Percentiles rank a stretch among this genome's conserved stretches.
These are phyloP conservation scores for Lentinus tigrinus DNA, from an alignment of 768 basidiomycete species.

Conservation along the genomic window DNA sequence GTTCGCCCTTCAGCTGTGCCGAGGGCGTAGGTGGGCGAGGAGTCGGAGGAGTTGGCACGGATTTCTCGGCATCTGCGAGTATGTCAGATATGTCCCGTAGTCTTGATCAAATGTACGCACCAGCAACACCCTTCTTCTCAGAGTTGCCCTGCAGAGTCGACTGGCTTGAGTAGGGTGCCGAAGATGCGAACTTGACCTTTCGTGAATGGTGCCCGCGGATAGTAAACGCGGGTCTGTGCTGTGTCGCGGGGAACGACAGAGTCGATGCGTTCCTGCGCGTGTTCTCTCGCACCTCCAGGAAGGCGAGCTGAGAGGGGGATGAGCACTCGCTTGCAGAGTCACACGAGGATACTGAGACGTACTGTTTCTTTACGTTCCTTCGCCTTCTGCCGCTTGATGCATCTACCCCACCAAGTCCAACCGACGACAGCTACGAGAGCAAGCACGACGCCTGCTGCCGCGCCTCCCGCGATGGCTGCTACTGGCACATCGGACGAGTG, in stretches of 20 bases:
- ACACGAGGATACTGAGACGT: slow-evolving; percentile 12
- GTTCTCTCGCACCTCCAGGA: slow-evolving; percentile 36
- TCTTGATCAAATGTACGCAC: neutral
- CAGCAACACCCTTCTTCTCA: neutral
- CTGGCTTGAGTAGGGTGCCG: slow-evolving; percentile 10
- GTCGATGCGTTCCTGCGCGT: slow-evolving; percentile 40
- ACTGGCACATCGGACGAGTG: slow-evolving; percentile 36
- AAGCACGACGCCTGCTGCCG: slow-evolving; percentile 45
- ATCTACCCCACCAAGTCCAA: slow-evolving; percentile 49
- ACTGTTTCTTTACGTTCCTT: slow-evolving; percentile 32
- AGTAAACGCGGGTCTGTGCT: slow-evolving; percentile 30
- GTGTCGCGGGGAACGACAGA: slow-evolving; percentile 12
- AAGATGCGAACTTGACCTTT: slow-evolving; percentile 41
- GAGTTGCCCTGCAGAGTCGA: slow-evolving; percentile 14
- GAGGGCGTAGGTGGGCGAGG: neutral
- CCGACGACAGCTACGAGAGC: slow-evolving; percentile 41
- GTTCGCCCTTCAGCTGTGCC: neutral
- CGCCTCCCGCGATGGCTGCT: slow-evolving; percentile 50
- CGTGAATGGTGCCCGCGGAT: slow-evolving; percentile 26
- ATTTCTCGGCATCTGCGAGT: slow-evolving; percentile 8
- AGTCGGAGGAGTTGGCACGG: neutral
- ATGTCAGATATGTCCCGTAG: neutral
- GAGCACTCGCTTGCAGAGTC: neutral
- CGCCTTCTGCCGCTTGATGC: slow-evolving; percentile 36
- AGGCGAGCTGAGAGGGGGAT: slow-evolving; percentile 22